phyloP scores from a whole-genome alignment of 495 filamentous ascomycete species.

The Glonium stellatum region DNA sequence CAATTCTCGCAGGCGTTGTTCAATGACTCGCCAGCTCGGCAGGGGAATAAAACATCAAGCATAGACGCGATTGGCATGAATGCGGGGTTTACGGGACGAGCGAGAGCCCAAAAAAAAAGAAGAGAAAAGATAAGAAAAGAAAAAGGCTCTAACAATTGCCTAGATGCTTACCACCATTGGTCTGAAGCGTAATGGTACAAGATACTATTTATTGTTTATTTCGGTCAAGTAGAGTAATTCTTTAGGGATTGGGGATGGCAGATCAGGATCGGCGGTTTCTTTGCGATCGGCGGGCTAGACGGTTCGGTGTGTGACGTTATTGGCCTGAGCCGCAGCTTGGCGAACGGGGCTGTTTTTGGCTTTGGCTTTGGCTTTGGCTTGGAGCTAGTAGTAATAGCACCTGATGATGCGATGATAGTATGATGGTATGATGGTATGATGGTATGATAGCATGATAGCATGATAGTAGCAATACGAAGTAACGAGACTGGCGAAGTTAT shows the following conservation, averaged over 20 bases:
- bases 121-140: no score
- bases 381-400: no score
- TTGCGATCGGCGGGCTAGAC: neutral
- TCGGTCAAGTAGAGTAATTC: neutral
- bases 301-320: neutral
- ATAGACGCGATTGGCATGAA: neutral
- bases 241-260: neutral
- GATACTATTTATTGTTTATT: neutral
- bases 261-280: neutral
- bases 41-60: neutral
- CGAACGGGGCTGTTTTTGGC: neutral
- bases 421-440: no score
- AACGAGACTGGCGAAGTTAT: no score
- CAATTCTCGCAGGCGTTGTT: conserved; percentile 20
- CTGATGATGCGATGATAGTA: no score
- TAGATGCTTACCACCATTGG: no score
- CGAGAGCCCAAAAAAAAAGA: no score
- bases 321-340: neutral
- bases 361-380: neutral
- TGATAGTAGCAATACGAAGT: no score
- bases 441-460: no score
- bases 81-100: neutral
- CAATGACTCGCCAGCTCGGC: conserved; percentile 7
- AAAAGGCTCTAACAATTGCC: no score
- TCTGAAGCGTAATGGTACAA: no score